phyloP scores from a whole-genome alignment of 225 moss, liverwort and hornwort species.

The Polytrichum commune region DNA sequence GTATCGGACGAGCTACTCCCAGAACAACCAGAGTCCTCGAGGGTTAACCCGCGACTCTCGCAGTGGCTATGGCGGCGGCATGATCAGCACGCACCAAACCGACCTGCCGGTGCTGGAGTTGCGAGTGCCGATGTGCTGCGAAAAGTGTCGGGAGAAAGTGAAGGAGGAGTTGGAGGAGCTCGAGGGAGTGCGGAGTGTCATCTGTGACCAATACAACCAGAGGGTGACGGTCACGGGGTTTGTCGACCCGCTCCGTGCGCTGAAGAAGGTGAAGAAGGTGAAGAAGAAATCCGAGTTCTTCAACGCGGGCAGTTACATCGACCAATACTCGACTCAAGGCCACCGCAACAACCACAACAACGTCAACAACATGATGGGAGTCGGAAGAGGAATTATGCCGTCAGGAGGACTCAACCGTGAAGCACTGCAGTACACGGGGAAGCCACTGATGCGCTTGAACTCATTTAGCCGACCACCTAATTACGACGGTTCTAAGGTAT shows the following conservation, averaged over 20 bases:
- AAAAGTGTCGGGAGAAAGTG: constrained; percentile 22
- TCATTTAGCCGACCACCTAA: background rate
- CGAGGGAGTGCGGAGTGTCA: constrained; percentile 5
- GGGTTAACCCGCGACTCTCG: background rate
- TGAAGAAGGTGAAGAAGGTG: constrained; percentile 18
- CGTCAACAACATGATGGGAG: too few relatives aligned
- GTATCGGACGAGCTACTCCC: background rate
- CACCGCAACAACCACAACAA: background rate
- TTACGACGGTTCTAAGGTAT: too few relatives aligned
- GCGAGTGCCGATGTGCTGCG: constrained; percentile 21
- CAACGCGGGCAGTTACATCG: constrained; percentile 12
- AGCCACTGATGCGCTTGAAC: background rate
- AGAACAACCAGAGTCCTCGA: background rate
- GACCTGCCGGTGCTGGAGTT: constrained; percentile 9
- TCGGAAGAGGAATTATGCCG: too few relatives aligned
- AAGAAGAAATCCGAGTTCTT: constrained; percentile 16
- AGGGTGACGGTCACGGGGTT: constrained; percentile 12
- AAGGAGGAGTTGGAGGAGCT: constrained; percentile 18
- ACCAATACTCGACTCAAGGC: background rate
- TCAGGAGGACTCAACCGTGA: background rate
- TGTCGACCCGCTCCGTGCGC: constrained; percentile 4
- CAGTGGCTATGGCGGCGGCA: background rate
- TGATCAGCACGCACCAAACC: background rate
- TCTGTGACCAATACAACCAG: constrained; percentile 20
- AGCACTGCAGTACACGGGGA: background rate